Evolutionary conservation across 768 basidiomycete genomes (phyloP), one percentile per base, ranked within the genome.

Genomic region (Sistotremastrum niveocremeum): DNA sequence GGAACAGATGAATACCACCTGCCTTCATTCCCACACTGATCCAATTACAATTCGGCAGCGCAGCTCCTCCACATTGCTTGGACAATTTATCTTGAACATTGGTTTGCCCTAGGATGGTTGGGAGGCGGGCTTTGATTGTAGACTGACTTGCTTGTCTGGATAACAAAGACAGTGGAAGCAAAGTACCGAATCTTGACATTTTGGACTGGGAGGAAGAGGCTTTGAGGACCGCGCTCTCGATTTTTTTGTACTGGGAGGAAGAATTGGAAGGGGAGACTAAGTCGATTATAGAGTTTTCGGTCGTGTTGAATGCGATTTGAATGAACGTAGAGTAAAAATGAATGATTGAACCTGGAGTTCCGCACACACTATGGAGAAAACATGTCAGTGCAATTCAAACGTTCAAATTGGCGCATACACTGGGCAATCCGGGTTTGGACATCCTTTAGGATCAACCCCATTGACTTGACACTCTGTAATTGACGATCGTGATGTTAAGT

Each of bases 351-450:
- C 84, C 83, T n/a, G 84, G 81, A 4, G 84, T 86, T 55, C 84
- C 83, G 51, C 84, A 86, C 33, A 84, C 73, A 46, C 48, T 49
- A n/a, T 9, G 33, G 7, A 12, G 5, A 49, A 4, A n/a, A 37
- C 31, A 34, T 45, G 8, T 38, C 29, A 33, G 34, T 49, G 6
- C 20, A 20, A 20, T 20, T 20, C 20, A 20, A 20, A 20, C 20
- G 36, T 36, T 4, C 31, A 9, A 7, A 6, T 34, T 8, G 33
- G 34, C 11, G 7, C 37, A 37, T 49, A 46, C 45, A 84, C 72
- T 20, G 81, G 74, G 57, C 84, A 87, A 55, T 85, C 76, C 34
- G 83, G 81, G 52, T 85, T 82, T 6, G 84, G 84, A 53, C 84
- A 86, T 28, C 84, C 84, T 2, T 62, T 44, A 10, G 83, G 84